phyloP scores from a whole-genome alignment of 768 basidiomycete species.

The Pholiota molesta region DNA sequence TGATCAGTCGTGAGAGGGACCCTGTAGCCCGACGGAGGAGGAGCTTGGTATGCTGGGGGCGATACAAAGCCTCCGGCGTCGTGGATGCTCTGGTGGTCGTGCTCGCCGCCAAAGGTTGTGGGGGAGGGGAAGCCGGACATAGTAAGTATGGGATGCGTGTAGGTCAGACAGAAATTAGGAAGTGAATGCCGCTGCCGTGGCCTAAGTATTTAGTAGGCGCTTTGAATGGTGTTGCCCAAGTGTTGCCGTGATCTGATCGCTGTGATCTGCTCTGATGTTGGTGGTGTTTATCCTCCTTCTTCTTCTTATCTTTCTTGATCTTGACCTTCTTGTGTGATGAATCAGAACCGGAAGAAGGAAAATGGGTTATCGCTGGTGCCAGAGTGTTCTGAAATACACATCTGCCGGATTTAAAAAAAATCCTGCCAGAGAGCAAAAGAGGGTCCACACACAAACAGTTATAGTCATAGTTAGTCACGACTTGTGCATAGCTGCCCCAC shows the following conservation, averaged over 20 bases:
- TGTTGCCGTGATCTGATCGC: too few species aligned
- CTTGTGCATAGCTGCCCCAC: neutral
- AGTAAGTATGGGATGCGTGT: neutral
- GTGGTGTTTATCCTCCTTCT: conserved; percentile 28
- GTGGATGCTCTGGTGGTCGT: neutral
- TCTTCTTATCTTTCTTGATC: conserved; percentile 30
- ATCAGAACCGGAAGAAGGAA: conserved; percentile 28
- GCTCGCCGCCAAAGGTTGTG: too few species aligned
- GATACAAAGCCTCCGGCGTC: conserved; percentile 4
- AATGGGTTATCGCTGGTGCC: too few species aligned
- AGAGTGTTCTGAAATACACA: too few species aligned
- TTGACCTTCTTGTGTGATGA: conserved; percentile 27
- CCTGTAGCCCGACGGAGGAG: conserved; percentile 70
- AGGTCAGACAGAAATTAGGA: neutral
- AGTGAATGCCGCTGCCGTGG: neutral
- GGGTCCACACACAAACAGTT: neutral
- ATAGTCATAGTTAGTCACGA: neutral
- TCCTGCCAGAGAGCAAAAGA: neutral
- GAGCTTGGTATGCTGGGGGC: conserved; percentile 21
- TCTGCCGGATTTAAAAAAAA: too few species aligned
- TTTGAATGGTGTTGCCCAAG: neutral
- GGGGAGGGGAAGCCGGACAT: conserved; percentile 1
- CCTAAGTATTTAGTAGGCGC: neutral
- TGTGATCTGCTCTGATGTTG: conserved; percentile 13
- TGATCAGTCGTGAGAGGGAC: conserved; percentile 50